phyloP scores from a whole-genome alignment of 441 rosid genomes.

The Corymbia calophylla region DNA sequence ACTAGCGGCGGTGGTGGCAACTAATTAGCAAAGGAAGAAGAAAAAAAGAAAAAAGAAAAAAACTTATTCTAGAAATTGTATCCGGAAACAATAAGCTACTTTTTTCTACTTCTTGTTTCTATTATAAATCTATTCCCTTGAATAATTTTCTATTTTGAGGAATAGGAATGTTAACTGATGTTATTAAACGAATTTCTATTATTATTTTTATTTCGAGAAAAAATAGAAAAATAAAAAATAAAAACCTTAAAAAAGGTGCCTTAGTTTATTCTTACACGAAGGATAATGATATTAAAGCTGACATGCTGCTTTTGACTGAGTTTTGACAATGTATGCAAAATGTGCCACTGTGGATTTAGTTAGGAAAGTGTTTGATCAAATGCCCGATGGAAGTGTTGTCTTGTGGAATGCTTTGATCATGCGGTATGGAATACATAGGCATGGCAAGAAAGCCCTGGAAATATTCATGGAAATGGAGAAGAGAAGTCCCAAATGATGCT shows the following conservation, averaged over 20 bases:
- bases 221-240: no score
- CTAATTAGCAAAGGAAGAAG: no score
- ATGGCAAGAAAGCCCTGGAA: conserved; percentile 15
- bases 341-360: conserved; percentile 14
- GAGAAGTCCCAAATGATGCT: conserved; percentile 19
- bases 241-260: background rate
- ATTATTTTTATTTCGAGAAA: no score
- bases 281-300: background rate
- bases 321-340: conserved; percentile 1
- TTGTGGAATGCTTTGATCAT: conserved; percentile 21
- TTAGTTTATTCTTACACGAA: background rate
- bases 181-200: no score
- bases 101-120: background rate
- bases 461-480: conserved; percentile 15
- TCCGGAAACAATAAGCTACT: background rate
- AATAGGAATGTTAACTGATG: no score
- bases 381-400: conserved; percentile 19
- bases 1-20: no score
- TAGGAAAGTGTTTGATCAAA: conserved; percentile 19
- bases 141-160: no score
- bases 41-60: no score
- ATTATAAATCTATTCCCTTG: no score
- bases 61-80: no score
- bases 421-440: conserved; percentile 23
- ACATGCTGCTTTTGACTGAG: background rate